Evolutionary conservation across 352 stramenopile species (phyloP).

Genomic region (Pythium rishiriense): DNA sequence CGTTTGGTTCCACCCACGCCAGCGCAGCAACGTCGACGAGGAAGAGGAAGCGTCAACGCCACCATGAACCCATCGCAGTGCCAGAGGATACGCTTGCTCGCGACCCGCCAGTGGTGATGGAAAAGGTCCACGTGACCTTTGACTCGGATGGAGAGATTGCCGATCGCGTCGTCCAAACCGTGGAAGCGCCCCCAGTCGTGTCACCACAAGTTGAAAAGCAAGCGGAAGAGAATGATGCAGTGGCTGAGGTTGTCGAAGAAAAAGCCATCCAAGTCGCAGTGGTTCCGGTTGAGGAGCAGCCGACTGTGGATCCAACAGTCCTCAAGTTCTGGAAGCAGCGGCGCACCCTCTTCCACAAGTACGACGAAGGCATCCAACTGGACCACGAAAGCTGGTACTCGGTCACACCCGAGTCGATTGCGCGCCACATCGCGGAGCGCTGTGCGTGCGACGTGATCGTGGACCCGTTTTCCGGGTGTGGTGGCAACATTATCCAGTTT

Average conservation of each 20-base stretch:
- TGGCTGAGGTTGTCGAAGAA: not conserved
- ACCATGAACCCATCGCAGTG: not conserved
- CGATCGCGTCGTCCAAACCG: constrained; percentile 41
- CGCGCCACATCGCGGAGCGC: constrained; percentile 82
- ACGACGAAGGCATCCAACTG: constrained; percentile 90
- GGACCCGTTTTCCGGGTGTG: constrained; percentile 92
- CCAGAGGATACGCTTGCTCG: not conserved
- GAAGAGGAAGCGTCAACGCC: constrained; percentile 21
- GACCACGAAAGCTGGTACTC: constrained; percentile 94
- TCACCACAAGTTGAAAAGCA: not conserved
- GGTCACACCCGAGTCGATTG: constrained; percentile 91
- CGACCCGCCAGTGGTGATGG: constrained; percentile 6
- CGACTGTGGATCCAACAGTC: constrained; percentile 26
- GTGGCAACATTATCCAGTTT: constrained; percentile 93
- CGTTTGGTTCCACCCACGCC: constrained; percentile 40
- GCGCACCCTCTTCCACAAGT: constrained; percentile 87
- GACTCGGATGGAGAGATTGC: constrained; percentile 64
- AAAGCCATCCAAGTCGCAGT: not conserved
- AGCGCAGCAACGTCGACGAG: not conserved
- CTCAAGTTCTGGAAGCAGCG: constrained; percentile 92
- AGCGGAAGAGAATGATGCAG: not conserved
- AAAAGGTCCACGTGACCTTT: constrained; percentile 67
- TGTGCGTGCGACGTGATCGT: constrained; percentile 84
- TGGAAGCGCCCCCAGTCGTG: constrained; percentile 9
- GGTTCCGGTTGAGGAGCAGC: not conserved